Conservation (phyloP, 495 filamentous ascomycete species). For the Hypoxylon perforatum region DNA sequence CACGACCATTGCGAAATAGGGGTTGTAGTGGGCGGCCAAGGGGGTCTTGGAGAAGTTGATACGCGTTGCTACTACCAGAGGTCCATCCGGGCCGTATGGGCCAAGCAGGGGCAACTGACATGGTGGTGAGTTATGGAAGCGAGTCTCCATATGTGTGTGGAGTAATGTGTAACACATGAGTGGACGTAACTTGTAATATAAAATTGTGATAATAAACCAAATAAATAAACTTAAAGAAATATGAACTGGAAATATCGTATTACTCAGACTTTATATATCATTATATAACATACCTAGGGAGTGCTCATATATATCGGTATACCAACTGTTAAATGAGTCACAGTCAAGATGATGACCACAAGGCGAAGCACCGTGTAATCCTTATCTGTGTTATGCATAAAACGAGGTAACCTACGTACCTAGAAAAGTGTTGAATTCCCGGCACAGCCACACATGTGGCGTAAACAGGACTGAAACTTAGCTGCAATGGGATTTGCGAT, state of each 20-base stretch:
- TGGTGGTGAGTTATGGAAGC: conserved; percentile 16
- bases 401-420: too few relatives aligned
- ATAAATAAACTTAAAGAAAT: too few relatives aligned
- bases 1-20: conserved; percentile 68
- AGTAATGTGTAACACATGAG: conserved; percentile 4
- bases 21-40: conserved; percentile 64
- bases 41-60: conserved; percentile 63
- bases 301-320: too few relatives aligned
- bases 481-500: background rate
- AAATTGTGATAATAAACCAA: conserved; percentile 2
- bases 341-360: background rate
- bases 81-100: conserved; percentile 14
- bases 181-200: conserved; percentile 15
- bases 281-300: too few relatives aligned
- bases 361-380: too few relatives aligned
- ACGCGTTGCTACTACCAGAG: conserved; percentile 31
- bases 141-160: background rate
- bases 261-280: too few relatives aligned
- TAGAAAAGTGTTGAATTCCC: too few relatives aligned
- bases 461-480: conserved; percentile 5
- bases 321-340: background rate
- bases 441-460: conserved; percentile 14
- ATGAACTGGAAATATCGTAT: too few relatives aligned
- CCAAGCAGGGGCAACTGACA: conserved; percentile 30
- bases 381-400: too few relatives aligned